Base-by-base conservation (phyloP, 1,284 basidiomycete genomes). In the Ceraceosorus guamensis region DNA sequence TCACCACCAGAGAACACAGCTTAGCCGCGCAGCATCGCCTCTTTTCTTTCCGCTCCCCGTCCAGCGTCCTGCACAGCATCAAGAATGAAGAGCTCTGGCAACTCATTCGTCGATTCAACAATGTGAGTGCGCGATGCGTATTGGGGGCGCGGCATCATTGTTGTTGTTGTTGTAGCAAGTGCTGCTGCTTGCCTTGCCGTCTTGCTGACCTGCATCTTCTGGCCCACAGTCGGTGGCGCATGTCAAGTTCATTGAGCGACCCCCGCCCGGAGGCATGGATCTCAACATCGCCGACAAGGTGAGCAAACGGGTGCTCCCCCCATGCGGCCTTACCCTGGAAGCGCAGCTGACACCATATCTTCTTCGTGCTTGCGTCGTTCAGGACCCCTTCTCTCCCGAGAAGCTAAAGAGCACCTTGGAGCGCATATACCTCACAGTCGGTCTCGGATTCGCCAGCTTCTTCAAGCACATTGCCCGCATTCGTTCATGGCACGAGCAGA, bases 381-480 rank as follows among this genome's bases (percentile, higher is more conserved):
- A 41, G 45, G 80, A 81, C 56, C 78, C 80, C 55, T 81, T 82
- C 65, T 76, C 79, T 4, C 78, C 80, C 1, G 80, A 81, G 62
- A 81, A 81, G 66, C 72, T 82, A 6, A 73, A 79, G 31, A 77
- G 80, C 24, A 82, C 81, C 55, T 69, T 83, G 14, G 82, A 83
- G 62, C 73, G 83, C 1, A 59, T 80, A 13, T 81, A 83, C 61
- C 79, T 80, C 55, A 79, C 78, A 3, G 75, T 82, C 37, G 79
- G 81, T 6, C 75, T 82, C 14, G 77, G 79, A 0, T 55, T 79
- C 11, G 77, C 80, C 4, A 77, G 78, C 0, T 79, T 80, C 51
- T 61, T 74, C 4, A 79, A 81, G 58, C 82, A 84, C 60, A 68
- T 82, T 34, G 73, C 76, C 6, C 74, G 82, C 6, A 61, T 84